These are phyloP conservation scores for Seiridium cupressi DNA, from an alignment of 2,329 filamentous ascomycete species.

Conservation along the genomic window DNA sequence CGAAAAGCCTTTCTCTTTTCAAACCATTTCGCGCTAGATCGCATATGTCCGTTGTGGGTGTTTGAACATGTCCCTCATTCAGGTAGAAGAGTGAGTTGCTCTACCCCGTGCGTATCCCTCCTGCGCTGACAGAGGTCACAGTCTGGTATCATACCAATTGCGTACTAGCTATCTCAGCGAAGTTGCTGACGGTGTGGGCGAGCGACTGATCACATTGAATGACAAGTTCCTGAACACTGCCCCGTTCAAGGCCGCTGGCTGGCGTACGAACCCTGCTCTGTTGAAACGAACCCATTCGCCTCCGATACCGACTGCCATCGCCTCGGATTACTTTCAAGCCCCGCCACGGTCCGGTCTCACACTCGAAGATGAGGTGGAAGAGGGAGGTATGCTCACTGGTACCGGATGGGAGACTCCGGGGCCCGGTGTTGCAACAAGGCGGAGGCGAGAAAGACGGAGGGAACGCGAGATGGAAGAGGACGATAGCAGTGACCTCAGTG, in stretches of 20 bases:
- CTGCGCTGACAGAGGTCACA: slow-evolving; percentile 27
- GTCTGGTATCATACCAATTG: slow-evolving; percentile 79
- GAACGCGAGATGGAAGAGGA: slow-evolving; percentile 83
- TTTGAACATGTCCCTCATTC: slow-evolving; percentile 39
- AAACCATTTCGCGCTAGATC: neutral
- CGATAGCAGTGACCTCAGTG: slow-evolving; percentile 80
- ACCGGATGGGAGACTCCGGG: slow-evolving; percentile 67
- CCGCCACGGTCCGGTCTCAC: slow-evolving; percentile 64
- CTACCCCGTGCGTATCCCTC: neutral
- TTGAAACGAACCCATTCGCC: slow-evolving; percentile 84
- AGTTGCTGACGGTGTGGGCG: slow-evolving; percentile 80
- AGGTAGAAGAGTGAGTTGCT: slow-evolving; percentile 38
- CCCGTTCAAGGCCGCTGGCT: slow-evolving; percentile 80
- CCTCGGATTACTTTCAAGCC: slow-evolving; percentile 78
- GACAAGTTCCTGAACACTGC: slow-evolving; percentile 76
- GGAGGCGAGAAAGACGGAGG: slow-evolving; percentile 57
- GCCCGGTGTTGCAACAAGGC: slow-evolving; percentile 64
- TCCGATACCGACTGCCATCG: slow-evolving; percentile 78
- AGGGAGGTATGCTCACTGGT: slow-evolving; percentile 69
- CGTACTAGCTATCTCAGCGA: slow-evolving; percentile 77
- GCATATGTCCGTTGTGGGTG: neutral
- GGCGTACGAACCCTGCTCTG: slow-evolving; percentile 71
- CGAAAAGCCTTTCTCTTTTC: neutral
- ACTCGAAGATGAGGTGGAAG: slow-evolving; percentile 69
- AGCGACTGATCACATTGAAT: slow-evolving; percentile 79